Percentiles rank a stretch among this genome's conserved stretches.
Conservation (phyloP, 2,329 filamentous ascomycete species). For the Penicillium sp. region DNA sequence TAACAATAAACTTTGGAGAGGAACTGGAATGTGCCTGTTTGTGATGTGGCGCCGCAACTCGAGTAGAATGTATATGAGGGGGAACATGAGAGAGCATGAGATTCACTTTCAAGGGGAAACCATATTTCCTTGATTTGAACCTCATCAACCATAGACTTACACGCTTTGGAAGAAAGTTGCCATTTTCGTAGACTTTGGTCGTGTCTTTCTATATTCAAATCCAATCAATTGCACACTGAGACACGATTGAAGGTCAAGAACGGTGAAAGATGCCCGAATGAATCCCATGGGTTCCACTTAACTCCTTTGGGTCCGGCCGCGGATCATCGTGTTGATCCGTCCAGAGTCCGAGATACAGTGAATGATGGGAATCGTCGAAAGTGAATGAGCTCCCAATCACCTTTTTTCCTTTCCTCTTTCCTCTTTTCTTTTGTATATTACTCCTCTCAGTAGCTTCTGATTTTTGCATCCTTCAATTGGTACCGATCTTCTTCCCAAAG, state of each 20-base stretch:
- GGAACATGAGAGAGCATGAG: background rate
- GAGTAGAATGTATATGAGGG: conserved; percentile 26
- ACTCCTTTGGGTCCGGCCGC: conserved; percentile 19
- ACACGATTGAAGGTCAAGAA: conserved; percentile 8
- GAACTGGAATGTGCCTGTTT: conserved; percentile 10
- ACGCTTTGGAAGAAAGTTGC: conserved; percentile 52
- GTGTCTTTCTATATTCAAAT: conserved; percentile 4
- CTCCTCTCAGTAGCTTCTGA: background rate
- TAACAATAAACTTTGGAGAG: conserved; percentile 17
- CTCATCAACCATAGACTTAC: conserved; percentile 36
- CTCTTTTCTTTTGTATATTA: background rate
- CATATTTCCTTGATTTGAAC: background rate
- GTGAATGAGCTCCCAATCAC: background rate
- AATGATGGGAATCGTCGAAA: background rate
- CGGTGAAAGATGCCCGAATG: conserved; percentile 8
- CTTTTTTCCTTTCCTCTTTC: background rate
- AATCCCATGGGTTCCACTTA: conserved; percentile 11
- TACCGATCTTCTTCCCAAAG: background rate
- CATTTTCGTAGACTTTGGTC: conserved; percentile 34
- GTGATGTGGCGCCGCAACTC: conserved; percentile 5
- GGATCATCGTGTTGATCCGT: conserved; percentile 27
- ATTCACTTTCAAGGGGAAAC: background rate
- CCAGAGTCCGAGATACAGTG: background rate
- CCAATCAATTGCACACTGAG: conserved; percentile 3
- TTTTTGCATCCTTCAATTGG: background rate